Base-by-base conservation (phyloP, 2,329 filamentous ascomycete genomes). In the Amylocarpus encephaloides region DNA sequence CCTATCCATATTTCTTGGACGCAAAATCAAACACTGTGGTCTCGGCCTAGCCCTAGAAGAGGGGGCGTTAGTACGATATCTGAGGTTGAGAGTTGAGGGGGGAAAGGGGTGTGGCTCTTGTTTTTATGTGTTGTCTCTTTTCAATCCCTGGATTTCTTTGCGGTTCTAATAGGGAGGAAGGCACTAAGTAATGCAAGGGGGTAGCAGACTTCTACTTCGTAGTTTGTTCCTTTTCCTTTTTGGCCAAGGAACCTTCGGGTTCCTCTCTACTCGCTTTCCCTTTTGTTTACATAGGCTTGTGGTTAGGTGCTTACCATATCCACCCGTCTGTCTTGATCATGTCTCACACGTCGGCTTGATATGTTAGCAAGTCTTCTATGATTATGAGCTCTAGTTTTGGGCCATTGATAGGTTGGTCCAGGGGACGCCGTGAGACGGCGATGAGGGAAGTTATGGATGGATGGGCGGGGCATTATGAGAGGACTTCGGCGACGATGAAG, bases 401-500 rank as follows among this genome's bases (percentile, higher is more conserved):
- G 11, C 39, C 30, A 30, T 18, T 4, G 15, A 15, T 16, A 2
- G 13, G 12, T 39, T 32, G 66, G 0, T 68, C 63, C 1, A 78
- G 66, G 5, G 69, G 65, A 13, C 71, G 73, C 7, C 78, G 72
- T 5, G 74, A 74, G 9, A 82, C 66, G 26, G 74, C 72, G 45
- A 78, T 64, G 38, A 79, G 67, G 15, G 72, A 73, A 2, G 71
- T 74, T 65, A 84, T 76, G 56, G 67, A 66, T 15, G 71, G 66
- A 60, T 75, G 69, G 5, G 61, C 59, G 49, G 83, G 71, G 59
- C 74, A 76, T 56, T 76, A 71, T 4, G 67, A 64, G 48, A 83
- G 71, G 22, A 82, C 70, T 58, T 77, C 74, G 19, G 66, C 59
- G 47, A 79, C 80, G 49, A 80, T 71, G 59, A 74, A 73, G 55